Percentiles rank a stretch among this genome's conserved stretches.
phyloP scores from a whole-genome alignment of 441 rosid genomes.

The Adansonia madagascariensis region DNA sequence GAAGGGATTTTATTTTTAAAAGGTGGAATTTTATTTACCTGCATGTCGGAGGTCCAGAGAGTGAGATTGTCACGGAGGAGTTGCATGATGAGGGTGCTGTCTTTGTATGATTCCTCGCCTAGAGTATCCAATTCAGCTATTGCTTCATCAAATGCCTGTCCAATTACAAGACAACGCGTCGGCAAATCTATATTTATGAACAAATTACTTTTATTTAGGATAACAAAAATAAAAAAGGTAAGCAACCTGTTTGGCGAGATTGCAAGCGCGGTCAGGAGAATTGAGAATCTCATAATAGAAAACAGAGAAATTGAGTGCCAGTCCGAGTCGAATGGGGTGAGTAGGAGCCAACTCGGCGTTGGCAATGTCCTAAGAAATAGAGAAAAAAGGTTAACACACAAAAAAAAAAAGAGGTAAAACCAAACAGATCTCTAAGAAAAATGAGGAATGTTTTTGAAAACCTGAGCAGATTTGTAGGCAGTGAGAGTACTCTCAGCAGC shows the following conservation, averaged over 20 bases:
- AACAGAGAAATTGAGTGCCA: conserved; percentile 72
- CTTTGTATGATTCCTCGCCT: conserved; percentile 78
- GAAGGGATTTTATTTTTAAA: neutral
- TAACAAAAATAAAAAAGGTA: too few species aligned
- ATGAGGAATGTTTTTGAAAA: conserved; percentile 17
- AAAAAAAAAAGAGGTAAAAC: neutral
- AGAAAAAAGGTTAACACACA: neutral
- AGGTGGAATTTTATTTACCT: conserved; percentile 37
- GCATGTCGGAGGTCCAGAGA: conserved; percentile 78
- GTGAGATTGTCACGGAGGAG: conserved; percentile 77
- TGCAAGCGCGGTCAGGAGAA: conserved; percentile 78
- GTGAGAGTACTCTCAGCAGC: conserved; percentile 74
- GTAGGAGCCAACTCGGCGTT: conserved; percentile 70
- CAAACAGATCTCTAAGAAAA: conserved; percentile 25
- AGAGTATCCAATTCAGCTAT: conserved; percentile 78
- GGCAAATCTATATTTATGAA: neutral
- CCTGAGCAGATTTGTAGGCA: conserved; percentile 84
- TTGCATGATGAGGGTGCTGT: conserved; percentile 72
- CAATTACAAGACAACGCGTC: neutral
- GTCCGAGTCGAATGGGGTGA: conserved; percentile 68
- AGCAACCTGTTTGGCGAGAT: conserved; percentile 63
- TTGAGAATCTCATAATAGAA: conserved; percentile 76
- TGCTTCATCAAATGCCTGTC: conserved; percentile 75
- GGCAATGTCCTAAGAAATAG: conserved; percentile 53
- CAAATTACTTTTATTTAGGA: neutral